Evolutionary conservation across 179 eudicot species (phyloP).

Genomic region (Silene vulgaris): DNA sequence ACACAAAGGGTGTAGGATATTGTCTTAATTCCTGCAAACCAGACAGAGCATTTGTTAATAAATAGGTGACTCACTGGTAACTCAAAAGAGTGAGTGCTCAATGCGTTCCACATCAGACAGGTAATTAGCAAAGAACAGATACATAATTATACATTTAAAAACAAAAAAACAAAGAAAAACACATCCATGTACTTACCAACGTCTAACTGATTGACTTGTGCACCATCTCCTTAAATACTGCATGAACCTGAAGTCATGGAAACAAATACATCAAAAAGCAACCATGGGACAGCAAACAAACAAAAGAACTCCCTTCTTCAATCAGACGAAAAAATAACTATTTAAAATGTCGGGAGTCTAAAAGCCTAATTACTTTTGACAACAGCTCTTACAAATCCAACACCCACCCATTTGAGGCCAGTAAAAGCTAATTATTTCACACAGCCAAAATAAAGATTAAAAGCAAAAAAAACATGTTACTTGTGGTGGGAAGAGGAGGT

Average conservation of each 20-base stretch:
- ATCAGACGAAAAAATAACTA: neutral
- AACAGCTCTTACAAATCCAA: neutral
- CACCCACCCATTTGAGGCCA: neutral
- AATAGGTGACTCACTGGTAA: neutral
- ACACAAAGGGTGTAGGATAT: constrained; percentile 74
- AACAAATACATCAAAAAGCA: constrained; percentile 20
- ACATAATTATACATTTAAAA: neutral
- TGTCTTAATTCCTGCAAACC: constrained; percentile 73
- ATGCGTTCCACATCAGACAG: neutral
- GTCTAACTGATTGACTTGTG: constrained; percentile 79
- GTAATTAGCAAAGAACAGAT: neutral
- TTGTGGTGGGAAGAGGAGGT: neutral
- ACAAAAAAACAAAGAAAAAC: neutral
- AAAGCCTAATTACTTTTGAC: constrained; percentile 1
- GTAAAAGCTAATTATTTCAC: neutral
- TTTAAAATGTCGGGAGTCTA: neutral
- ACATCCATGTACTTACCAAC: constrained; percentile 36
- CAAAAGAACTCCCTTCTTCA: neutral
- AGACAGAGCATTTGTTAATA: constrained; percentile 13
- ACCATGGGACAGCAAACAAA: neutral
- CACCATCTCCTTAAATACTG: constrained; percentile 74
- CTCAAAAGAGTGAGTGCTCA: neutral
- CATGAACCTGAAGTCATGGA: constrained; percentile 60
- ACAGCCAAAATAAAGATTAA: neutral
- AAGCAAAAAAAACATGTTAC: neutral